Base-by-base conservation (phyloP, 225 moss, liverwort and hornwort species). In the Physcomitrellopsis africana region DNA sequence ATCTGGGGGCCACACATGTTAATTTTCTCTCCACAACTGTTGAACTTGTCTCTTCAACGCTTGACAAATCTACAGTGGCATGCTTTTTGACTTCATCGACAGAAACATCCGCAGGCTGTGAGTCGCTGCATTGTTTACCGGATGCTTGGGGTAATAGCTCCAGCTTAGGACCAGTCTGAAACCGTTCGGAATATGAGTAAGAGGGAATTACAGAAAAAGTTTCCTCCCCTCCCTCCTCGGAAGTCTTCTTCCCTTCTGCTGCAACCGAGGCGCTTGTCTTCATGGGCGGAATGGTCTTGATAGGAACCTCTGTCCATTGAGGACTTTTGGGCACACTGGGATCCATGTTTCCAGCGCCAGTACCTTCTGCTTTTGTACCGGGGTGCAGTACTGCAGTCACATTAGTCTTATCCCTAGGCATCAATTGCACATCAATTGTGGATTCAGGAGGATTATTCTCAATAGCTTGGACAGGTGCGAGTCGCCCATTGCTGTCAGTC, bases 21-120 rank as follows among this genome's bases (percentile, higher is more conserved):
- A 89, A 59, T 56, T 79, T 86, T 37, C 86, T 83, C 23, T 91
- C 92, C 12, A 84, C 72, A 51, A 75, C 8, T 60, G 84, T 82
- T 55, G 81, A 64, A 77, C 41, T 62, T 14, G 80, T 69, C 46
- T 89, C 96, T 16, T 84, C 92, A 24, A 70, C 81, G 51, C 77
- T 52, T 51, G 82, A 29, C 70, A 65, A 75, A 29, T 60, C 78
- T 15, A 45, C 60, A 16, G 59, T 23, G 12, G 23, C 18, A 18
- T 43, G 23, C 65, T 65, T 85, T 11, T 66, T 59, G 48, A 65
- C 56, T 67, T 78, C 77, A 16, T 77, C 80, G 37, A 37, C 32
- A 2, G 72, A 37, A 60, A 53, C 62, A n/a, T 62, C 76, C 20
- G 26, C 67, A 18, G 16, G 58, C 43, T 58, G 64, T 20, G 48